Evolutionary conservation across 2,329 filamentous ascomycete species (phyloP), one percentile per base, ranked within the genome.

Genomic region (Colletotrichum chrysophilum): DNA sequence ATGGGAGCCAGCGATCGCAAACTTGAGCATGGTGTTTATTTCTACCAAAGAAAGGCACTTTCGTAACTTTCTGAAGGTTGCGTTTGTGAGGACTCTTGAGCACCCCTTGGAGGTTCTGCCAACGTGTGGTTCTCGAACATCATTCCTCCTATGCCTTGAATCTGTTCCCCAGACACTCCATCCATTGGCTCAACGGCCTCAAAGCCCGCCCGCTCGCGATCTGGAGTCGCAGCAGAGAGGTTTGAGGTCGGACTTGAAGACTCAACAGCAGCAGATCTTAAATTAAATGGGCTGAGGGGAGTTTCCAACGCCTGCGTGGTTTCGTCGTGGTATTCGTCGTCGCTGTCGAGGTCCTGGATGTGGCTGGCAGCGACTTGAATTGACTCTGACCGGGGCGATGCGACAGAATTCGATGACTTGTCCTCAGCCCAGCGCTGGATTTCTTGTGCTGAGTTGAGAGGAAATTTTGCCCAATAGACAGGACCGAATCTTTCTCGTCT

Each of bases 381-480:
- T 1, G 21, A 7, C 13, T 30, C 62, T 28, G 21, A n/a, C 7
- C 13, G 18, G 16, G 34, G 24, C 7, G 62, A 65, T 26, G 5
- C 9, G 13, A 30, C 34, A 2, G 14, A 21, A 16, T 1, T 8
- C 13, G 26, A 56, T 7, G 71, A 30, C 28, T 32, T 21, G 7
- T 60, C 48, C 13, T 32, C 30, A 14, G 61, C 62, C 76, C 76
- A 76, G n/a, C 61, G 34, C 21, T 26, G 48, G 3, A 55, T 48
- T 1, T 56, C 28, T 18, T 62, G 21, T 21, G 28, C 55, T 4
- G 74, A 71, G 9, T 32, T 21, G n/a, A 77, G 64, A 14, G 76
- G 76, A 13, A 64, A 70, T 12, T 43, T 61, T 8, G 12, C 38
- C 76, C 76, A 77, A 56, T 74, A 74, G 4, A n/a, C 60, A 7